phyloP scores from a whole-genome alignment of 495 filamentous ascomycete species.

The Trichoderma virens region DNA sequence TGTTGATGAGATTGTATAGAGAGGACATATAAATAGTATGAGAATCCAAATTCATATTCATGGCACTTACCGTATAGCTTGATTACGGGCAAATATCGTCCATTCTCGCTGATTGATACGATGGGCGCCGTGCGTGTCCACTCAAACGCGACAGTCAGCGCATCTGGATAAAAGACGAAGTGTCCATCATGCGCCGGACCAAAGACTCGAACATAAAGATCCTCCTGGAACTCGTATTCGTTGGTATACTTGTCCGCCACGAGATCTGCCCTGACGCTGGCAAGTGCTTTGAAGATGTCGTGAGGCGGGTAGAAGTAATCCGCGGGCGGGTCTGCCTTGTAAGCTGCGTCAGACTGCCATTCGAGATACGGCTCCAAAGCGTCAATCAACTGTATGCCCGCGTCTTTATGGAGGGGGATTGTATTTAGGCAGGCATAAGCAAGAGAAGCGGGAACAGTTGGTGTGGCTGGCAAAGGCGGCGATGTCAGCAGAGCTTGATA shows the following conservation, averaged over 20 bases:
- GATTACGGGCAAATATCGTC: constrained; percentile 27
- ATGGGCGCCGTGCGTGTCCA: constrained; percentile 26
- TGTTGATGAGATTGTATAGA: neutral
- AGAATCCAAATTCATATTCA: no score
- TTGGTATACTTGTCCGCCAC: constrained; percentile 30
- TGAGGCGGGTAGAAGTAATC: constrained; percentile 38
- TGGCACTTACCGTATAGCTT: constrained; percentile 23
- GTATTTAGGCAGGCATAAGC: constrained; percentile 39
- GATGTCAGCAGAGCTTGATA: neutral
- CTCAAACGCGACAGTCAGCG: constrained; percentile 28
- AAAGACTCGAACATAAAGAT: constrained; percentile 29
- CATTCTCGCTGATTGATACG: constrained; percentile 33
- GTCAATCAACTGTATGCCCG: constrained; percentile 32
- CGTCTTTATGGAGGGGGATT: constrained; percentile 34
- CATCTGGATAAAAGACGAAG: constrained; percentile 34
- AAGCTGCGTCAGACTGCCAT: constrained; percentile 37
- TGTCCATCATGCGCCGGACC: constrained; percentile 39
- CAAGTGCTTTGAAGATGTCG: constrained; percentile 35
- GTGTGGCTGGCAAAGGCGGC: constrained; percentile 19
- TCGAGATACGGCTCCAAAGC: constrained; percentile 34
- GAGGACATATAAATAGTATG: neutral
- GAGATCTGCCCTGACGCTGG: constrained; percentile 27
- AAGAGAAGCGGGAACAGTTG: constrained; percentile 30
- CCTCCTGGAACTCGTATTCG: constrained; percentile 35
- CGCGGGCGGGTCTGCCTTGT: constrained; percentile 33